Evolutionary conservation across 805 yeast genomes (phyloP).

Genomic region (Yarrowia osloensis): DNA sequence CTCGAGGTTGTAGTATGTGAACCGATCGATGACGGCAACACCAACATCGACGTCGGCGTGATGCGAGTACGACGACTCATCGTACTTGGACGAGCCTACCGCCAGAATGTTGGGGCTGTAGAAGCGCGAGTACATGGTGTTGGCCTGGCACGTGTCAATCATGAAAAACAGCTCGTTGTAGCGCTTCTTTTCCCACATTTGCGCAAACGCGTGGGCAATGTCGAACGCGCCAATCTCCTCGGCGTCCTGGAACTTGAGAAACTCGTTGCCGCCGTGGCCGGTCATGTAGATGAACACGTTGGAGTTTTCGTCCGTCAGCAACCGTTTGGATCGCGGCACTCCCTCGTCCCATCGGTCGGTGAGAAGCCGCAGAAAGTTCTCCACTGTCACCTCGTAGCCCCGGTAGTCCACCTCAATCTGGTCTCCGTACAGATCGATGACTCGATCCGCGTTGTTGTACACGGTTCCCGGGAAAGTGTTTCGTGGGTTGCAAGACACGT

Average conservation of each 20-base stretch:
- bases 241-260: slow-evolving; percentile 95
- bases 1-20: slow-evolving; percentile 88
- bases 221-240: slow-evolving; percentile 96
- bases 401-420: slow-evolving; percentile 94
- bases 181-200: slow-evolving; percentile 93
- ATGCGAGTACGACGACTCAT: slow-evolving; percentile 91
- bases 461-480: slow-evolving; percentile 96
- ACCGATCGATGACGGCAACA: slow-evolving; percentile 95
- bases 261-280: slow-evolving; percentile 98
- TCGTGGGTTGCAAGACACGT: slow-evolving; percentile 94
- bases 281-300: slow-evolving; percentile 94
- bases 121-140: slow-evolving; percentile 91
- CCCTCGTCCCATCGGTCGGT: slow-evolving; percentile 96
- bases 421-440: slow-evolving; percentile 89
- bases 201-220: slow-evolving; percentile 94
- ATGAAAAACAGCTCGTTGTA: slow-evolving; percentile 94
- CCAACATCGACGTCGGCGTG: slow-evolving; percentile 95
- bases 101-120: slow-evolving; percentile 91
- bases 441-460: slow-evolving; percentile 89
- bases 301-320: slow-evolving; percentile 89
- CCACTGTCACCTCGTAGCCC: slow-evolving; percentile 98
- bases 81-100: slow-evolving; percentile 86
- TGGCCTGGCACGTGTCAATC: slow-evolving; percentile 99
- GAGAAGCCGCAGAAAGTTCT: slow-evolving; percentile 84
- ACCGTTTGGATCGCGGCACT: slow-evolving; percentile 88